Conservation (phyloP, 805 yeast species). For the Saccharomycopsis oosterbeekiorum region DNA sequence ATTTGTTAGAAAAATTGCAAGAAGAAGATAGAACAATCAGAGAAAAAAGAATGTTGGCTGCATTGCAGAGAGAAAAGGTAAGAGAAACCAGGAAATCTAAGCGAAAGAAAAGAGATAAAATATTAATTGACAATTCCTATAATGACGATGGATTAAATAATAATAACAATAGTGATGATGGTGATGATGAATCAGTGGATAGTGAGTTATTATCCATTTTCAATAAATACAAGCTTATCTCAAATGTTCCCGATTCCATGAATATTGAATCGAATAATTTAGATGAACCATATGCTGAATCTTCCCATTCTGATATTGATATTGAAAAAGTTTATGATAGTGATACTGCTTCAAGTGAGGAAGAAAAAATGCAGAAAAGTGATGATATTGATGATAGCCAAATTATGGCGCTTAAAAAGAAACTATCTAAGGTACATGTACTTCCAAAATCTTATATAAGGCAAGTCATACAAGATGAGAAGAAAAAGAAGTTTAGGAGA, state of each 20-base stretch:
- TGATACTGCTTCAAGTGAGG: neutral
- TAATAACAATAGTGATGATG: neutral
- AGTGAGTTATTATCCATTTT: neutral
- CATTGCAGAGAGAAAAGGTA: conserved; percentile 9
- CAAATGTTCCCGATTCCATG: neutral
- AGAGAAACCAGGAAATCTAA: neutral
- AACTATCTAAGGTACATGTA: conserved; percentile 12
- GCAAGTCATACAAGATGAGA: neutral
- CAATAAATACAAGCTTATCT: neutral
- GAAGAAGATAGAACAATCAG: conserved; percentile 13
- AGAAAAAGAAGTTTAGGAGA: neutral
- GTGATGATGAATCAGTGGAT: neutral
- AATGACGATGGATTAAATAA: neutral
- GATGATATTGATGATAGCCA: neutral
- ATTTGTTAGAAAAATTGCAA: conserved; percentile 13
- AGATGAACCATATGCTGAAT: neutral
- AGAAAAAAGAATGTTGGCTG: conserved; percentile 7
- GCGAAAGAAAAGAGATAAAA: conserved; percentile 6
- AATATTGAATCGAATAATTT: neutral
- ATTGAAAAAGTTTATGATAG: neutral
- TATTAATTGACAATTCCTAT: neutral
- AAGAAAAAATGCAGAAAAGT: neutral
- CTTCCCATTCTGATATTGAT: neutral
- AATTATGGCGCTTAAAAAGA: conserved; percentile 1
- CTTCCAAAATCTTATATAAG: conserved; percentile 15